Evolutionary conservation across 768 basidiomycete species (phyloP).

Genomic region (Mycena leptocephala): DNA sequence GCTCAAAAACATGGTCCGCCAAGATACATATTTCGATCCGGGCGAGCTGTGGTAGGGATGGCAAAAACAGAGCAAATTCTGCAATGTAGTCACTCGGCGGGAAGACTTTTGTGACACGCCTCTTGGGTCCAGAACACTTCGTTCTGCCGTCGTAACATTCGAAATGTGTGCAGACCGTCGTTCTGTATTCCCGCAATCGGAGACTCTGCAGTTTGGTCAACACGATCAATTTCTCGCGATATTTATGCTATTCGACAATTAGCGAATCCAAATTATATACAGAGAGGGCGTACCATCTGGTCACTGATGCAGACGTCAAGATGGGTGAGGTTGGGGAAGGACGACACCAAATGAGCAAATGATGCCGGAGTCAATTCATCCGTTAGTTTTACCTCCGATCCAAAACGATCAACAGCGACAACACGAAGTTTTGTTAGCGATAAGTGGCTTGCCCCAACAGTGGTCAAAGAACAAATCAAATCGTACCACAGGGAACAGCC

Average conservation of each 20-base stretch:
- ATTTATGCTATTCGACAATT: not conserved
- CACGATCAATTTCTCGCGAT: not conserved
- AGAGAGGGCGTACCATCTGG: not conserved
- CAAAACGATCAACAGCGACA: not conserved
- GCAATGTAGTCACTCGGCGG: not conserved
- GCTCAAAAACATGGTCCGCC: not conserved
- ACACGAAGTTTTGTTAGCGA: not conserved
- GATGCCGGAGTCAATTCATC: not conserved
- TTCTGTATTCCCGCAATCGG: not conserved
- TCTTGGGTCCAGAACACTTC: not conserved
- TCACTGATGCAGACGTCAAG: not conserved
- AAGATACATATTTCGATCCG: not conserved
- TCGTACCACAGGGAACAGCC: too few species aligned
- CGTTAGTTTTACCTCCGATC: not conserved
- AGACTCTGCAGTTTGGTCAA: conserved; percentile 2
- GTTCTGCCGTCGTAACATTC: not conserved
- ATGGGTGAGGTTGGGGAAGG: not conserved
- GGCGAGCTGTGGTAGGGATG: not conserved
- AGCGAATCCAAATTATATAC: not conserved
- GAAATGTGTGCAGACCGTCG: not conserved
- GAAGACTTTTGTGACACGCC: not conserved
- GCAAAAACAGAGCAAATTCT: not conserved
- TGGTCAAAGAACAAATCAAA: too few species aligned
- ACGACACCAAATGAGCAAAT: not conserved
- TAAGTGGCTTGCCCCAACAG: not conserved